These are phyloP conservation scores for Fusarium anguioides DNA, from an alignment of 2,329 filamentous ascomycete species.

Conservation along the genomic window DNA sequence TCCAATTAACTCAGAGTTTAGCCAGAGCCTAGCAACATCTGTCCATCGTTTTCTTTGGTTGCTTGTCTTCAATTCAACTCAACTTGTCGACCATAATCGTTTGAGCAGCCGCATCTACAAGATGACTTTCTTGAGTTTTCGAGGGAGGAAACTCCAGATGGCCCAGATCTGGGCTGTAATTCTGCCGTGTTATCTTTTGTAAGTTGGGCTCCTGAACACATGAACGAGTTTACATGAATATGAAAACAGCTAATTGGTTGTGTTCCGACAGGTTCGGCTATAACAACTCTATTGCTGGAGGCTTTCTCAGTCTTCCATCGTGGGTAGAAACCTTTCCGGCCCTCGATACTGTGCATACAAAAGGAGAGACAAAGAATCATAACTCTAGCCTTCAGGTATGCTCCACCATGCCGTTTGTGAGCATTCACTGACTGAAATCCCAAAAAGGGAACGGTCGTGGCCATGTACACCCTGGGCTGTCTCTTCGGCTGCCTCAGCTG, in stretches of 20 bases:
- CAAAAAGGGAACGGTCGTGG: neutral
- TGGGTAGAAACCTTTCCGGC: conserved; percentile 11
- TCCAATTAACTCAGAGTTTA: too few relatives aligned
- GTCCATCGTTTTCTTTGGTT: neutral
- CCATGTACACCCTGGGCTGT: conserved; percentile 1
- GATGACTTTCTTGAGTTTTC: neutral
- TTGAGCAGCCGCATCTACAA: neutral
- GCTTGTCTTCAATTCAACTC: fast-evolving
- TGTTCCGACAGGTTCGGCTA: fast-evolving
- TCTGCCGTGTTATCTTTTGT: conserved; percentile 3
- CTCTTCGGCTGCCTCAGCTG: conserved; percentile 7
- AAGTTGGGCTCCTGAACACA: neutral
- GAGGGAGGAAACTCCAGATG: conserved; percentile 1
- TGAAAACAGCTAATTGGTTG: neutral
- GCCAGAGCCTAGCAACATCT: too few relatives aligned
- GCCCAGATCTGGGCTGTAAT: conserved; percentile 10
- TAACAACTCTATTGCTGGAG: conserved; percentile 10
- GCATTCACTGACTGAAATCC: fast-evolving
- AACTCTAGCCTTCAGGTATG: conserved; percentile 1
- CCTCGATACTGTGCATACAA: neutral
- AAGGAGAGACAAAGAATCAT: neutral
- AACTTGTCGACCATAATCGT: neutral
- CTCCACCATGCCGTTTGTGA: fast-evolving
- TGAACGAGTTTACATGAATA: neutral
- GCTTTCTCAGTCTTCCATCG: neutral